Evolutionary conservation across 805 yeast genomes (phyloP), one percentile per base, ranked within the genome.

Genomic region (Clavispora santaluciae): DNA sequence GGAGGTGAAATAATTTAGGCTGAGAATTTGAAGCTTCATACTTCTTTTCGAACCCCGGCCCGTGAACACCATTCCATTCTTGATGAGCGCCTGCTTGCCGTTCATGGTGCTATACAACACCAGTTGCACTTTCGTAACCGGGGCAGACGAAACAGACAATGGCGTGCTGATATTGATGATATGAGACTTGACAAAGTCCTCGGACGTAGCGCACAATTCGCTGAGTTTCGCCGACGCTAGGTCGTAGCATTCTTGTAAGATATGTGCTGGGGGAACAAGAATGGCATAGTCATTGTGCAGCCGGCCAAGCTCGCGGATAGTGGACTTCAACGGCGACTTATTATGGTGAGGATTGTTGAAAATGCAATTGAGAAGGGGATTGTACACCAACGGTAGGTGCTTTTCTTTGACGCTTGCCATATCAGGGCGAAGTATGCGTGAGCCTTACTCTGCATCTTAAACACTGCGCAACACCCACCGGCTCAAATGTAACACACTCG

Each of bases 151-250:
- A 28, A 56, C 48, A 6, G 64, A 48, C 25, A 41, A 38, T 18
- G 51, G 36, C 20, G 44, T 53, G 44, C 50, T 51, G 18, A 53
- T 62, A 35, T 68, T 57, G 15, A 83, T 59, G 18, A 85, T 73
- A 56, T 85, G 91, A 2, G 85, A 75, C 35, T 72, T 71, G 7
- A 83, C 63, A 55, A 83, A 84, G 20, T 79, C 85, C 24, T 75
- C 76, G 29, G 67, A 70, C 37, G 47, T 45, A 43, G 73, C 73
- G 55, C 86, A 81, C 11, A 78, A 57, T 2, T 81, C 86, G 3
- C 54, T 56, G 40, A 78, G 68, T 17, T 37, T 43, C 17, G 49
- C 47, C 3, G 57, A 43, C 6, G 54, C 40, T 12, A 66, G 61
- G 43, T 68, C 72, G 29, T 50, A 52, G 35, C 50, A 49, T 17